Evolutionary conservation across 371 early-diverging fungal genomes (phyloP).

Genomic region (Capniomyces stellatus): DNA sequence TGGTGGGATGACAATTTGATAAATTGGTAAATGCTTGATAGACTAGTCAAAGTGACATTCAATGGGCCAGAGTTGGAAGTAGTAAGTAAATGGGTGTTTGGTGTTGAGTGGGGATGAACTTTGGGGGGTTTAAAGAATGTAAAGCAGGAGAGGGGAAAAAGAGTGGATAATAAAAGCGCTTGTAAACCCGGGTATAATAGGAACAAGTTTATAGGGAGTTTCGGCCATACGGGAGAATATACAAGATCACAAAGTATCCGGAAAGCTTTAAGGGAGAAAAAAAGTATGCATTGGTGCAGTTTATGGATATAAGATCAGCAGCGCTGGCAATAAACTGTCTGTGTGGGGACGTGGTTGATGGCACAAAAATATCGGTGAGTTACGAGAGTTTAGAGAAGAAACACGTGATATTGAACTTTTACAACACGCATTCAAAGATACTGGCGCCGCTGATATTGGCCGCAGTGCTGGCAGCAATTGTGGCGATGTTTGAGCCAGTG

Average conservation of each 20-base stretch:
- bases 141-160: background rate
- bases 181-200: background rate
- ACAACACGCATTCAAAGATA: constrained; percentile 47
- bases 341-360: constrained; percentile 49
- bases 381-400: constrained; percentile 47
- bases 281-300: constrained; percentile 59
- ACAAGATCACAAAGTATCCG: constrained; percentile 48
- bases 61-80: too few relatives aligned
- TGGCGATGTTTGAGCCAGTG: constrained; percentile 78
- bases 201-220: constrained; percentile 57
- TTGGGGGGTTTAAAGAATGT: background rate
- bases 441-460: constrained; percentile 37
- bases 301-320: constrained; percentile 50
- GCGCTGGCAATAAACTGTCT: constrained; percentile 80
- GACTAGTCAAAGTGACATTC: too few relatives aligned
- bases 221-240: constrained; percentile 63
- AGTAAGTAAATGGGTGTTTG: background rate
- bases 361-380: constrained; percentile 40
- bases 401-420: constrained; percentile 46
- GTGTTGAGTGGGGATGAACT: background rate
- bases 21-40: too few relatives aligned
- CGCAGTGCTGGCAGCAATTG: constrained; percentile 65
- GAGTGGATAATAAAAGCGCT: background rate
- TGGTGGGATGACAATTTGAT: too few relatives aligned
- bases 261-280: constrained; percentile 48